phyloP scores from a whole-genome alignment of 768 basidiomycete genomes.

The Pleurotus platypus region DNA sequence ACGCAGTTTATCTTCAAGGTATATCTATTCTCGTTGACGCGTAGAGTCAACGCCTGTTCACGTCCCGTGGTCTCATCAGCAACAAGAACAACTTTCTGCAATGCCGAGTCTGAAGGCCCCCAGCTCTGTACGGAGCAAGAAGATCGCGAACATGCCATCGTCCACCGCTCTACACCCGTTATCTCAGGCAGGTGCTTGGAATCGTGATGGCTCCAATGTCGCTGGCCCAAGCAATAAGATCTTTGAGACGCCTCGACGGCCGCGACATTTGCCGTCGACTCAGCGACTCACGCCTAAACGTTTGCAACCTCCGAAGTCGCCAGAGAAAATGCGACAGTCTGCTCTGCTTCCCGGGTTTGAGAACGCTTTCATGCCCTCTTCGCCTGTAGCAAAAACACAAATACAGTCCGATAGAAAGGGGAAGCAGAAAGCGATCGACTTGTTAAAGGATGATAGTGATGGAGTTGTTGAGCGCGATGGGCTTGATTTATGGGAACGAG shows the following conservation, averaged over 20 bases:
- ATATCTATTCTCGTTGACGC: constrained; percentile 14
- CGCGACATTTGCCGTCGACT: constrained; percentile 12
- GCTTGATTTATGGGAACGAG: neutral
- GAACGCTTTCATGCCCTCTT: constrained; percentile 45
- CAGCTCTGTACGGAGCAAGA: constrained; percentile 41
- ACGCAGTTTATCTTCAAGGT: constrained; percentile 73
- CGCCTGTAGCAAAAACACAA: constrained; percentile 25
- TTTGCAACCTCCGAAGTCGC: constrained; percentile 18
- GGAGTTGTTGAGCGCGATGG: neutral
- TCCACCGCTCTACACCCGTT: constrained; percentile 35
- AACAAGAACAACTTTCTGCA: constrained; percentile 64
- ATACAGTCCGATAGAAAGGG: constrained; percentile 14
- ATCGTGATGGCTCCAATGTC: constrained; percentile 14
- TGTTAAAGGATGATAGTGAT: neutral
- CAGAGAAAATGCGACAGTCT: constrained; percentile 19
- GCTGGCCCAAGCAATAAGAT: constrained; percentile 22
- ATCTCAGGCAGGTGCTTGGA: constrained; percentile 36
- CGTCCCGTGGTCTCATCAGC: constrained; percentile 32
- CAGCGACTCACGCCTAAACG: constrained; percentile 20
- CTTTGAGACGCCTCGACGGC: constrained; percentile 35
- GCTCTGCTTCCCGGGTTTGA: constrained; percentile 48
- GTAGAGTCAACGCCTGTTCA: constrained; percentile 8
- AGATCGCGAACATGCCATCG: constrained; percentile 28
- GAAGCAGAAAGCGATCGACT: constrained; percentile 4
- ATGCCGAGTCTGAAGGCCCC: constrained; percentile 39